Percentiles rank a stretch among this genome's conserved stretches.
Evolutionary conservation across 306 rosid genomes (phyloP).

Genomic region (Quercus aquifolioides): DNA sequence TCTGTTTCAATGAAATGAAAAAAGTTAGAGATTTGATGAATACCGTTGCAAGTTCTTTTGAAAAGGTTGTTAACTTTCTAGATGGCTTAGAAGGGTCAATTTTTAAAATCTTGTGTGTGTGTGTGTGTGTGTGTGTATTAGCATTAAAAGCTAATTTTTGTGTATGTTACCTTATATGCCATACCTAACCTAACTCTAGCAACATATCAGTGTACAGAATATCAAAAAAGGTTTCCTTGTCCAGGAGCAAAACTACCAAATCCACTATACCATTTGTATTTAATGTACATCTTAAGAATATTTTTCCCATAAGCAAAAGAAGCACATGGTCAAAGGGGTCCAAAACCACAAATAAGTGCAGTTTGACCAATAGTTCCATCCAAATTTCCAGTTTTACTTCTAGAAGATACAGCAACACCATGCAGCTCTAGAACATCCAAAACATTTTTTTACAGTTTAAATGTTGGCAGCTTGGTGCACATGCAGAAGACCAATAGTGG

Average conservation of each 20-base stretch:
- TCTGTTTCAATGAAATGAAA: slow-evolving; percentile 44
- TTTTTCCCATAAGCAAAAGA: not conserved
- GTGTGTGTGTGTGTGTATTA: not conserved
- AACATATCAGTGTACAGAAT: not conserved
- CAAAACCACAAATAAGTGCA: not conserved
- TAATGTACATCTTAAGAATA: not conserved
- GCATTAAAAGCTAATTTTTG: slow-evolving; percentile 2
- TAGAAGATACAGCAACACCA: not conserved
- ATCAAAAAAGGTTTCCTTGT: slow-evolving; percentile 4
- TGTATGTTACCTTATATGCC: not conserved
- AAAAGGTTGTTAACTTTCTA: not conserved
- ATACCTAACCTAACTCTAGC: slow-evolving; percentile 4
- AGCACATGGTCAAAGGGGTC: not conserved
- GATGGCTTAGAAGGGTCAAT: slow-evolving; percentile 2
- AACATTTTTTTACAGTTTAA: not conserved
- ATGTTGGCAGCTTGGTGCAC: not conserved
- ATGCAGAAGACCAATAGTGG: not conserved
- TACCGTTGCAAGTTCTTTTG: not conserved
- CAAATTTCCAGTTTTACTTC: not conserved
- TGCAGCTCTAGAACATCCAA: not conserved
- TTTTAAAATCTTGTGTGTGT: too few relatives aligned
- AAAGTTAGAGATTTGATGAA: slow-evolving; percentile 17
- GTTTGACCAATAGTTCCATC: not conserved
- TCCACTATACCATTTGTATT: not conserved
- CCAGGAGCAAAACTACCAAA: slow-evolving; percentile 10